Conservation (phyloP, 805 yeast genomes). For the Monosporozyma aquatica region DNA sequence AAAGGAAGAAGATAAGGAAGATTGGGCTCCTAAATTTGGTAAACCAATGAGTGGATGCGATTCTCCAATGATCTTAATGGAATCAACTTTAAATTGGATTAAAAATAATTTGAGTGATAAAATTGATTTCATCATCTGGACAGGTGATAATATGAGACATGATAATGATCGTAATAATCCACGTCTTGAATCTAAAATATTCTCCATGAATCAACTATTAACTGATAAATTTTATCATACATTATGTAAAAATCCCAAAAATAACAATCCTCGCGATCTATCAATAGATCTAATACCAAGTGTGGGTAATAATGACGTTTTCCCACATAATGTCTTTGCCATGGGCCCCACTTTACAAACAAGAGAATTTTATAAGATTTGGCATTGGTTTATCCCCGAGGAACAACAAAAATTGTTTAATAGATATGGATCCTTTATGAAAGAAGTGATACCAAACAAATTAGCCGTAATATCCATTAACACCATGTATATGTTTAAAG, state of each 20-base stretch:
- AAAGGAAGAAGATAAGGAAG: slow-evolving; percentile 19
- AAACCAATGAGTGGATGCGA: slow-evolving; percentile 75
- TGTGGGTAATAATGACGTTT: slow-evolving; percentile 81
- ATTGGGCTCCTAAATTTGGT: slow-evolving; percentile 58
- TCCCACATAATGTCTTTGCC: slow-evolving; percentile 77
- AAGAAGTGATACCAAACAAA: slow-evolving; percentile 70
- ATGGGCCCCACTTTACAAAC: slow-evolving; percentile 88
- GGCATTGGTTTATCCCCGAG: slow-evolving; percentile 68
- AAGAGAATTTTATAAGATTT: slow-evolving; percentile 61
- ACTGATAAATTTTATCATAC: slow-evolving; percentile 40
- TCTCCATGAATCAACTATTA: slow-evolving; percentile 55
- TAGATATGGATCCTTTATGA: slow-evolving; percentile 64
- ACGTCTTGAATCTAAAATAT: slow-evolving; percentile 62
- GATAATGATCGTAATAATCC: slow-evolving; percentile 71
- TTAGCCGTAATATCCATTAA: slow-evolving; percentile 74
- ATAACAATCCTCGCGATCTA: slow-evolving; percentile 37
- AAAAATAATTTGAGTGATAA: slow-evolving; percentile 55
- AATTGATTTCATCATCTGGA: slow-evolving; percentile 82
- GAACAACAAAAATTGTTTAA: slow-evolving; percentile 68
- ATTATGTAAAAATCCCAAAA: slow-evolving; percentile 41
- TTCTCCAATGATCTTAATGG: slow-evolving; percentile 53
- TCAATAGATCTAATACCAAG: slow-evolving; percentile 54
- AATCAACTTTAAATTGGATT: slow-evolving; percentile 61
- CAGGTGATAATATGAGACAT: slow-evolving; percentile 82
- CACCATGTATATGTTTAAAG: slow-evolving; percentile 63